Conservation (phyloP, 257 asterid species). For the Osmanthus fragrans region DNA sequence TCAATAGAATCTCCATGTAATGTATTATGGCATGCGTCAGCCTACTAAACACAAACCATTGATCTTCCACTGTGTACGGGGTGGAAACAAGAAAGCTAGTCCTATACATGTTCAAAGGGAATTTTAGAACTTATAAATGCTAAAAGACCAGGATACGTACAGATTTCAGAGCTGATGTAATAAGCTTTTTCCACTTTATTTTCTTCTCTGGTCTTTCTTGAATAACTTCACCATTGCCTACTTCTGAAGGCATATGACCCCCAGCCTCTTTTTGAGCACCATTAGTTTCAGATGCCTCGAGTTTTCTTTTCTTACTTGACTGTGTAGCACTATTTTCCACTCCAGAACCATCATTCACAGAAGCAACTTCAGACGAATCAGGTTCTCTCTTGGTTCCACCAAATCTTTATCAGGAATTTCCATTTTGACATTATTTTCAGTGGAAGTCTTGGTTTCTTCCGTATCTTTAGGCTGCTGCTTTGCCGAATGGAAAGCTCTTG, state of each 20-base stretch:
- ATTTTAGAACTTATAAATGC: constrained; percentile 5
- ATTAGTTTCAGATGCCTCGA: constrained; percentile 47
- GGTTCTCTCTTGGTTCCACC: constrained; percentile 42
- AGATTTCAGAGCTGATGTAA: constrained; percentile 66
- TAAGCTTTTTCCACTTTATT: constrained; percentile 89
- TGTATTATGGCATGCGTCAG: neutral
- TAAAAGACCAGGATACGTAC: constrained; percentile 42
- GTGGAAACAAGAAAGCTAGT: neutral
- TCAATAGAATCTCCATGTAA: neutral
- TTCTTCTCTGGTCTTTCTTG: constrained; percentile 43
- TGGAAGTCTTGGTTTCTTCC: constrained; percentile 35
- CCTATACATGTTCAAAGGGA: neutral
- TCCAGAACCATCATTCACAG: constrained; percentile 21
- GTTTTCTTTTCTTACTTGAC: constrained; percentile 65
- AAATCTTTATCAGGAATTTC: constrained; percentile 35
- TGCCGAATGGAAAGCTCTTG: constrained; percentile 77
- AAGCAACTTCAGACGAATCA: constrained; percentile 38
- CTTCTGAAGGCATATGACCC: constrained; percentile 31
- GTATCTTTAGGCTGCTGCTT: constrained; percentile 54
- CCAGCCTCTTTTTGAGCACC: constrained; percentile 32
- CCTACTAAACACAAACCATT: neutral
- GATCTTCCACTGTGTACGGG: neutral
- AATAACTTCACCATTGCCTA: constrained; percentile 49
- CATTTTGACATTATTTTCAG: constrained; percentile 32
- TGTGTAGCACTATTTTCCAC: constrained; percentile 37